Evolutionary conservation across 805 yeast genomes (phyloP).

Genomic region (Wickerhamiella lipophila): DNA sequence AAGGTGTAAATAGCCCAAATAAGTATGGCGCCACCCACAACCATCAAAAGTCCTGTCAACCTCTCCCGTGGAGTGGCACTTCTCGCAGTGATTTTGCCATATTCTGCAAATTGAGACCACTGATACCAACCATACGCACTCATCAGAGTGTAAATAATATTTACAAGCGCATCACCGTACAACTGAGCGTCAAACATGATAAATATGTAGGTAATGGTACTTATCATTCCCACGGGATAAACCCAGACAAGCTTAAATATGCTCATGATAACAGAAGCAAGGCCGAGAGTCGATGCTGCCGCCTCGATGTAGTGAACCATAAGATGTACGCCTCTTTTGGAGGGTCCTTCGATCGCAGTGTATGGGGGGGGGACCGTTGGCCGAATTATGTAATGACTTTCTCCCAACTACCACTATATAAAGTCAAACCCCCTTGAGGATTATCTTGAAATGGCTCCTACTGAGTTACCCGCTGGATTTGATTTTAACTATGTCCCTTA

Average conservation of each 20-base stretch:
- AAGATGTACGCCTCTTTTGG: too few relatives aligned
- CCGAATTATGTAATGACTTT: too few relatives aligned
- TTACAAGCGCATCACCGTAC: slow-evolving; percentile 6
- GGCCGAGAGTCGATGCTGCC: neutral
- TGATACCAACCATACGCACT: slow-evolving; percentile 9
- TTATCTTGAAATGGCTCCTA: neutral
- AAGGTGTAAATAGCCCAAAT: neutral
- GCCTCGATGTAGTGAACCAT: neutral
- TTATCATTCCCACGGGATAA: slow-evolving; percentile 4
- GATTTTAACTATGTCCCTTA: slow-evolving; percentile 28
- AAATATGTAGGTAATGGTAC: neutral
- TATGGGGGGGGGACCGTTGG: too few relatives aligned
- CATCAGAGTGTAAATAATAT: slow-evolving; percentile 4
- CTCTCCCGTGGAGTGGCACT: neutral
- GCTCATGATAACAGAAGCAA: slow-evolving; percentile 2
- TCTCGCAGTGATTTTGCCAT: neutral
- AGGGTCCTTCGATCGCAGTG: too few relatives aligned
- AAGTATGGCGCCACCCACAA: neutral
- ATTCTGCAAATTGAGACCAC: slow-evolving; percentile 1
- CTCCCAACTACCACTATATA: neutral
- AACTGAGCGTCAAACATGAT: slow-evolving; percentile 2
- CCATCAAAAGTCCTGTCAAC: neutral
- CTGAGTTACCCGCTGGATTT: slow-evolving; percentile 26
- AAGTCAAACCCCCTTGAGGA: neutral
- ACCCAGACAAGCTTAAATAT: slow-evolving; percentile 2